A percentile compares a stretch with the other conserved stretches of the same genome.
These are phyloP conservation scores for Wallacemonas collosoma DNA, from an alignment of 208 protist genomes.

Conservation along the genomic window DNA sequence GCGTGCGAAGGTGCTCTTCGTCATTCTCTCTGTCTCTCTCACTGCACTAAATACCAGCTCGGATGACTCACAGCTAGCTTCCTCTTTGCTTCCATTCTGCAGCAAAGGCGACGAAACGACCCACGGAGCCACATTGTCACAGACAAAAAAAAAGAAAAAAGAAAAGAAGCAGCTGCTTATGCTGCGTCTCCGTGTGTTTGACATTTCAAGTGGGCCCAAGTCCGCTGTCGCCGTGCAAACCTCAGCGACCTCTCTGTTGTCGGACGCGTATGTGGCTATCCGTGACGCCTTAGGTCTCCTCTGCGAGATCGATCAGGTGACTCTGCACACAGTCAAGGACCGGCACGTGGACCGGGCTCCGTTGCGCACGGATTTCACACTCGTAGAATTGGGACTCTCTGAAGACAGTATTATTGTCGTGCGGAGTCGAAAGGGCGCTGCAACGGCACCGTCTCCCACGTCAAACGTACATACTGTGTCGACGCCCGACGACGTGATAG, in stretches of 20 bases:
- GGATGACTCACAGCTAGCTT: too few species aligned
- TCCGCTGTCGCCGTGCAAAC: not conserved
- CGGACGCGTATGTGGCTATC: slow-evolving; percentile 19
- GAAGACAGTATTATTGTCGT: slow-evolving; percentile 38
- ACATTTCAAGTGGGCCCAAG: slow-evolving; percentile 5
- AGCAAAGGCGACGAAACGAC: not conserved
- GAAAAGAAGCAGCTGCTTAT: not conserved
- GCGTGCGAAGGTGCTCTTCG: too few species aligned
- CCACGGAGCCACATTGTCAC: not conserved
- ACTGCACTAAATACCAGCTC: too few species aligned
- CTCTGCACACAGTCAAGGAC: slow-evolving; percentile 30
- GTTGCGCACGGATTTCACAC: slow-evolving; percentile 21
- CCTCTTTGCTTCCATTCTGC: too few species aligned
- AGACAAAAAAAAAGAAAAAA: not conserved
- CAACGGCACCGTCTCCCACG: not conserved
- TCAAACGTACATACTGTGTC: too few species aligned
- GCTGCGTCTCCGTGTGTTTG: slow-evolving; percentile 3
- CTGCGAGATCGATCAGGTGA: slow-evolving; percentile 14
- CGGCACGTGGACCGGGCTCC: slow-evolving; percentile 31
- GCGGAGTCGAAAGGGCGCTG: not conserved
- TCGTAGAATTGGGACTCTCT: slow-evolving; percentile 20
- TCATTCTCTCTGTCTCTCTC: too few species aligned
- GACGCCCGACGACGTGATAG: too few species aligned
- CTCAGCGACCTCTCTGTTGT: not conserved
- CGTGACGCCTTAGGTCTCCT: slow-evolving; percentile 20